Conservation (phyloP, 441 rosid species). For the Euphorbia schlechtendalii region DNA sequence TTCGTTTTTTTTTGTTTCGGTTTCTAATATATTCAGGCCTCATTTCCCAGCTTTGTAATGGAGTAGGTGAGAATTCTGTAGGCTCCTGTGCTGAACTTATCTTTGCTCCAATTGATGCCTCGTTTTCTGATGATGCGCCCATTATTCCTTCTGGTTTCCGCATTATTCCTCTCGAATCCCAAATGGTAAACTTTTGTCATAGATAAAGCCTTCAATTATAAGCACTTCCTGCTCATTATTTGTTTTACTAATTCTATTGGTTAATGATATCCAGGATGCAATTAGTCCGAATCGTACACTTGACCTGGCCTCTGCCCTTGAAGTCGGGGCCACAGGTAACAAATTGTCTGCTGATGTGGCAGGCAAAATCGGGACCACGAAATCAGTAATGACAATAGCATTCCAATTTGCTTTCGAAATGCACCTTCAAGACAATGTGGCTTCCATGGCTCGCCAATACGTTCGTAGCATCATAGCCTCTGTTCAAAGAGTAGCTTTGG, state of each 20-base stretch:
- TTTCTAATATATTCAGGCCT: not conserved
- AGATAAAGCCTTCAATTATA: not conserved
- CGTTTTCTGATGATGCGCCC: slow-evolving; percentile 96
- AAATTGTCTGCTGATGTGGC: slow-evolving; percentile 51
- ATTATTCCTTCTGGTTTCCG: slow-evolving; percentile 97
- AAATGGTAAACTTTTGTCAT: slow-evolving; percentile 43
- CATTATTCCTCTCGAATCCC: slow-evolving; percentile 84
- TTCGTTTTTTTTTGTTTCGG: not conserved
- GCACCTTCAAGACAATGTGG: slow-evolving; percentile 95
- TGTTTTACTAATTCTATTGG: no score
- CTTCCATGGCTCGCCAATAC: slow-evolving; percentile 92
- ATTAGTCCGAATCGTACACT: slow-evolving; percentile 92
- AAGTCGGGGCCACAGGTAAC: slow-evolving; percentile 75
- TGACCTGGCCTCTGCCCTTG: slow-evolving; percentile 95
- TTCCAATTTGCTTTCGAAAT: slow-evolving; percentile 92
- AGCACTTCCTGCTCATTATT: no score
- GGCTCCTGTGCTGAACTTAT: slow-evolving; percentile 91
- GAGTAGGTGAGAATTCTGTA: slow-evolving; percentile 84
- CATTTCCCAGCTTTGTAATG: slow-evolving; percentile 62
- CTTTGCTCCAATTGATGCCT: slow-evolving; percentile 96
- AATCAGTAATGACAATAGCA: slow-evolving; percentile 97
- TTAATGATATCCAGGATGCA: slow-evolving; percentile 75
- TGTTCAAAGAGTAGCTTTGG: slow-evolving; percentile 94
- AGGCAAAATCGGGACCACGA: slow-evolving; percentile 46
- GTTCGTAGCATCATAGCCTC: slow-evolving; percentile 89